phyloP scores from a whole-genome alignment of 1,284 basidiomycete species.

The Apiotrichum brassicae region DNA sequence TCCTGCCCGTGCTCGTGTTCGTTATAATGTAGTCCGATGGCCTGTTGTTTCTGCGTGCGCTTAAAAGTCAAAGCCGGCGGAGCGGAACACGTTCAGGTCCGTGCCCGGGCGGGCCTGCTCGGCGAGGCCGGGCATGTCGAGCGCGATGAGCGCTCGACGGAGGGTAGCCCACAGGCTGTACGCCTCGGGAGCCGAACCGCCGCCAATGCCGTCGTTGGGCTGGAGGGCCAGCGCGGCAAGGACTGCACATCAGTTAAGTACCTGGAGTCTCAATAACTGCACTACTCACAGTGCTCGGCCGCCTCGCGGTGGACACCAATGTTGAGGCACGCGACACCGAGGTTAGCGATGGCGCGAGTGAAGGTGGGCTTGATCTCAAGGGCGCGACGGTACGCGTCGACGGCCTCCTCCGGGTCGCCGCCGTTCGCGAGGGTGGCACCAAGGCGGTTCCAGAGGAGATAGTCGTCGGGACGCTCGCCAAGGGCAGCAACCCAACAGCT shows the following conservation, averaged over 20 bases:
- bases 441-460: constrained; percentile 90
- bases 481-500: constrained; percentile 89
- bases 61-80: constrained; percentile 77
- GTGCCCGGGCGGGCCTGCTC: constrained; percentile 50
- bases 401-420: constrained; percentile 87
- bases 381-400: constrained; percentile 89
- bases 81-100: constrained; percentile 64
- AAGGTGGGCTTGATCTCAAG: constrained; percentile 91
- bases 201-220: constrained; percentile 44
- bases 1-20: background rate
- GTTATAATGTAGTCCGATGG: background rate
- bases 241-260: constrained; percentile 45
- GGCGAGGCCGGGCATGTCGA: constrained; percentile 55
- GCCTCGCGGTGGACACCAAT: constrained; percentile 94
- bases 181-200: constrained; percentile 28
- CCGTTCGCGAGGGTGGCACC: constrained; percentile 95
- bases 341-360: constrained; percentile 95
- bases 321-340: constrained; percentile 93
- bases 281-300: constrained; percentile 67
- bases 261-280: background rate
- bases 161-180: constrained; percentile 90
- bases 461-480: constrained; percentile 74
- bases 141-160: constrained; percentile 68
- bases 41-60: background rate
- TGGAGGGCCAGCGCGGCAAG: constrained; percentile 83